phyloP scores from a whole-genome alignment of 768 basidiomycete species.

The Sarcodon sp. region DNA sequence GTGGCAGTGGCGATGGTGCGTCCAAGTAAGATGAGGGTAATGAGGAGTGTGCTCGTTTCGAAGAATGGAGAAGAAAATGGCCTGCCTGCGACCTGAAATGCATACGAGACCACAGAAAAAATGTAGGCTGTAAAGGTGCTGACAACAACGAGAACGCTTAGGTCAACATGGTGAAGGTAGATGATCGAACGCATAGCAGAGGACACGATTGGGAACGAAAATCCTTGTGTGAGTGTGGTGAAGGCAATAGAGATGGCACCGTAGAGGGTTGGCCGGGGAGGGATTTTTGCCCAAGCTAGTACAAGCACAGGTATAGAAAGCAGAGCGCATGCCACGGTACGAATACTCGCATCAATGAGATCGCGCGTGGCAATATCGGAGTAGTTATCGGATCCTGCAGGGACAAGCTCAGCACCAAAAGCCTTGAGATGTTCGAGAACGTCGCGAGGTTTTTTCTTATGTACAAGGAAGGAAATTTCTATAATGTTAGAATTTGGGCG shows the following conservation, averaged over 20 bases:
- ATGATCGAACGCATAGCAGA: slow-evolving; percentile 21
- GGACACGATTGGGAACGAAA: slow-evolving; percentile 23
- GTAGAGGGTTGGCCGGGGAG: slow-evolving; percentile 18
- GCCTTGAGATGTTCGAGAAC: neutral
- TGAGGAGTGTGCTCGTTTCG: slow-evolving; percentile 28
- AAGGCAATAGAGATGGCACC: slow-evolving; percentile 23
- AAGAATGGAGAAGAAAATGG: slow-evolving; percentile 23
- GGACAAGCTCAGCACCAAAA: neutral
- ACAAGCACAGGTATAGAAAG: slow-evolving; percentile 28
- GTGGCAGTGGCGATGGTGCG: slow-evolving; percentile 23
- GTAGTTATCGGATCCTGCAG: neutral
- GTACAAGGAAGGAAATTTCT: neutral
- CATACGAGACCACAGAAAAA: slow-evolving; percentile 27
- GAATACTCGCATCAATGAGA: slow-evolving; percentile 15
- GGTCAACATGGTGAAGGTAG: slow-evolving; percentile 22
- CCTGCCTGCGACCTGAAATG: slow-evolving; percentile 17
- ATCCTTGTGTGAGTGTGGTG: slow-evolving; percentile 23
- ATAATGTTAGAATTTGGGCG: neutral
- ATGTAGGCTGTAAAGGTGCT: slow-evolving; percentile 26
- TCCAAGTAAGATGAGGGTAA: slow-evolving; percentile 28
- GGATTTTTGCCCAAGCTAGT: slow-evolving; percentile 28
- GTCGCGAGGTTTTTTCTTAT: slow-evolving; percentile 1
- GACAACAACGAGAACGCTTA: slow-evolving; percentile 23
- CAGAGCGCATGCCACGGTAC: slow-evolving; percentile 17
- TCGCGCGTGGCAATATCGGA: slow-evolving; percentile 13